Conservation (phyloP, 2,329 filamentous ascomycete species). For the Paradendryphiella salina region DNA sequence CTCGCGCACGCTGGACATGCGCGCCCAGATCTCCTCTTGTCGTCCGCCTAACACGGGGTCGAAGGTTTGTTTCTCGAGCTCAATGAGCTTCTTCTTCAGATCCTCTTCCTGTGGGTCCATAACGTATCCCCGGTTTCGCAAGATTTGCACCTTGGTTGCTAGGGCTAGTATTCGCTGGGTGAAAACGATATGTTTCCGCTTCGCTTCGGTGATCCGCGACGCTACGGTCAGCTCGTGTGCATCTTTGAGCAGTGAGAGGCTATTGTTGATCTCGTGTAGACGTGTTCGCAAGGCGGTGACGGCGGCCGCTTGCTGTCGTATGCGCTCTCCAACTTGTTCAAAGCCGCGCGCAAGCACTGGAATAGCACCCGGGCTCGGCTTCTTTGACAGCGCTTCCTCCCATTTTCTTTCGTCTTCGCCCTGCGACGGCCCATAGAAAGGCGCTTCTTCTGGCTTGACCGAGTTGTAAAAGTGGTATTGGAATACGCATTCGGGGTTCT, state of each 20-base stretch:
- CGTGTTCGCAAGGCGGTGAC: slow-evolving; percentile 70
- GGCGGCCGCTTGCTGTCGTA: slow-evolving; percentile 71
- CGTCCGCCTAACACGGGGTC: slow-evolving; percentile 75
- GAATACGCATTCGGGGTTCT: slow-evolving; percentile 70
- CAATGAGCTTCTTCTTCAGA: slow-evolving; percentile 70
- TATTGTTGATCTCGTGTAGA: slow-evolving; percentile 78
- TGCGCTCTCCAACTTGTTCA: slow-evolving; percentile 68
- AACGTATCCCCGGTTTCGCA: slow-evolving; percentile 80
- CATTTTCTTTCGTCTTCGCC: slow-evolving; percentile 76
- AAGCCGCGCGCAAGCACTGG: slow-evolving; percentile 78
- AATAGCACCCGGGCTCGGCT: slow-evolving; percentile 75
- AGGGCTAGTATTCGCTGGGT: slow-evolving; percentile 73
- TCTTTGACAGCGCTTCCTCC: slow-evolving; percentile 81
- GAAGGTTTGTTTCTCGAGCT: slow-evolving; percentile 68
- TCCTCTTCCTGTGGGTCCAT: slow-evolving; percentile 79
- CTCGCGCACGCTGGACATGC: slow-evolving; percentile 73
- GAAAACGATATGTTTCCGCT: slow-evolving; percentile 71
- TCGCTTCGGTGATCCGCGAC: slow-evolving; percentile 72
- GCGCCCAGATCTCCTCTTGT: slow-evolving; percentile 84
- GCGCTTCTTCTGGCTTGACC: slow-evolving; percentile 72
- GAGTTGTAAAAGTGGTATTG: slow-evolving; percentile 88
- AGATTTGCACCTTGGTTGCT: slow-evolving; percentile 76
- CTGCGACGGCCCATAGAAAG: slow-evolving; percentile 71
- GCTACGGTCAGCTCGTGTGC: slow-evolving; percentile 77
- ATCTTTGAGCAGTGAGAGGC: slow-evolving; percentile 70